Base-by-base conservation (phyloP, 441 rosid species). In the Erodium texanum region DNA sequence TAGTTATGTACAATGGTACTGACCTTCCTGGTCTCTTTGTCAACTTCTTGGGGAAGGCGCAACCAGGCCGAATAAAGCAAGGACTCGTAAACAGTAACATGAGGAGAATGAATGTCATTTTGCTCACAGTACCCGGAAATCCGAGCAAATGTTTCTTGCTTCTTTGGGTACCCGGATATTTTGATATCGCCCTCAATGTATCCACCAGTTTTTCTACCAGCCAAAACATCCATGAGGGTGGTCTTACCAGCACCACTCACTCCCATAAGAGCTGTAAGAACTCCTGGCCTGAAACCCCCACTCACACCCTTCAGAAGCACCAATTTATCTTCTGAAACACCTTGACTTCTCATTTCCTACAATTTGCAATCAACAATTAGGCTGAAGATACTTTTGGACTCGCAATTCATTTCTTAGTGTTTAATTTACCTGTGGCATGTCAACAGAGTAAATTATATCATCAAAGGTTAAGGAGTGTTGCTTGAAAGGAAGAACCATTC, bases 191-290 rank as follows among this genome's bases (percentile, higher is more conserved):
- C 93, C 14, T 82, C 85, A 7, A 86, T 83, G 56, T 80, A 86
- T 29, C 93, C 93, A 66, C 87, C 83, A 8, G 89, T 86, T 75
- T 86, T 88, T 68, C 92, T 83, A 20, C 92, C 94, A 20, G 89
- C 87, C 43, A 88, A 72, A 19, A 88, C 95, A 69, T 89, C 95
- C 92, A 85, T 84, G 54, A 89, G 67, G 68, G 95, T 89, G 14
- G 95, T 86, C 79, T 87, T 93, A 3, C 97, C 97, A 18, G 97
- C 97, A 6, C 98, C 98, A 29, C 92, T 89, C 24, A 87, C 92
- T 38, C 98, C 98, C 97, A 93, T 93, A 68, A 90, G 76, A 69
- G 98, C 96, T 14, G 97, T 90, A 15, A 92, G 92, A 68, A 92
- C 90, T 2, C 98, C 98, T 14, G 97, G 98, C 82, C 93, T 82